Evolutionary conservation across 345 rosid genomes (phyloP), one percentile per base, ranked within the genome.

Genomic region (Populus euphratica): DNA sequence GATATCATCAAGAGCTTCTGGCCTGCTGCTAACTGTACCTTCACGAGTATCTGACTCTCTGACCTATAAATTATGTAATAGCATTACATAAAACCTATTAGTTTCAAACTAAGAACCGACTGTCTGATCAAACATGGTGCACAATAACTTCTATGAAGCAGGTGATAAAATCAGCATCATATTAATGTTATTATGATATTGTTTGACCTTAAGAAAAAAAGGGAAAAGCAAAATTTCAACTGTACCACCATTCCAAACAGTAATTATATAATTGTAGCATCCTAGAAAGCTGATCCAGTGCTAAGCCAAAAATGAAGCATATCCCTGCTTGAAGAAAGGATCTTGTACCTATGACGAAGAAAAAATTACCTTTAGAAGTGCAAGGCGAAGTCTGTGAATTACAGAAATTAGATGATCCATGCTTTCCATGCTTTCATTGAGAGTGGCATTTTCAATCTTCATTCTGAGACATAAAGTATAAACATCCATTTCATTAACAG

Each of bases 381-480:
- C 87, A 76, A 90, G 77, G 54, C 92, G 97, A 74, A 96, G 97
- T 84, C 97, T 89, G 79, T 86, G 98, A 74, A 91, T 83, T 69
- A 96, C 83, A 76, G 89, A 86, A 23, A 90, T 92, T 76, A 96
- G 82, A 86, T 90, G 96, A 70, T 91, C 97, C 86, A 96, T 83
- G 82, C 90, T 88, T 76, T 86, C 98, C 83, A 92, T 78, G 88
- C 87, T 92, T 87, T 96, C 99, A 82, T 83, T 92, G n/a, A 96
- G 84, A 69, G 97, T 88, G 65, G 96, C 97, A 78, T 88, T 91
- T 85, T 96, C 98, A 62, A 96, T 91, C 88, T 86, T 94, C 96
- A 91, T 84, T 82, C 97, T 96, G 81, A 62, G 61, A 39, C 7
- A 59, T 17, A 5, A 43, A 69, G 70, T 23, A 56, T 56, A 72